Evolutionary conservation across 768 basidiomycete genomes (phyloP).

Genomic region (Austroboletus festivus): DNA sequence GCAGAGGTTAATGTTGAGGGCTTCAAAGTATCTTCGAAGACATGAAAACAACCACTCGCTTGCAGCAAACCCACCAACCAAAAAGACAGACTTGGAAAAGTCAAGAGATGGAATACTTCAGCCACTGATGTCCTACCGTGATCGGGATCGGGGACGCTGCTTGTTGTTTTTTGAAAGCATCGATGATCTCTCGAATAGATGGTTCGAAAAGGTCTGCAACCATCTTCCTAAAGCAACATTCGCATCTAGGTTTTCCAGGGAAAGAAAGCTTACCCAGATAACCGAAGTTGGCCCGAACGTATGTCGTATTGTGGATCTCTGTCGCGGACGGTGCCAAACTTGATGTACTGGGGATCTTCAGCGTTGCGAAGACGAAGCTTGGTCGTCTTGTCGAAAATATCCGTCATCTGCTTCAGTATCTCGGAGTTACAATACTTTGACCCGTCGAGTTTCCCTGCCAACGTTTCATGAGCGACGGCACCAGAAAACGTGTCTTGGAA

Average conservation of each 20-base stretch:
- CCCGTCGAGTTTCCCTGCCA: conserved; percentile 28
- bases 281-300: conserved; percentile 37
- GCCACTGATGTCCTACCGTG: conserved; percentile 23
- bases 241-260: neutral
- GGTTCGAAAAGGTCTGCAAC: conserved; percentile 44
- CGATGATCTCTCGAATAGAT: conserved; percentile 36
- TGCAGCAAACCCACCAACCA: conserved; percentile 54
- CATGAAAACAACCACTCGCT: conserved; percentile 46
- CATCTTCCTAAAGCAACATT: conserved; percentile 28
- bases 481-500: neutral
- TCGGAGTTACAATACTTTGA: conserved; percentile 32
- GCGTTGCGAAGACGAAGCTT: conserved; percentile 44
- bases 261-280: conserved; percentile 32
- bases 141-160: conserved; percentile 31
- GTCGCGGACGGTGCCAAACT: conserved; percentile 39
- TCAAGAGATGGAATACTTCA: neutral
- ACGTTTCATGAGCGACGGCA: neutral
- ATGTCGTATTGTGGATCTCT: conserved; percentile 39
- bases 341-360: conserved; percentile 38
- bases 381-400: conserved; percentile 37
- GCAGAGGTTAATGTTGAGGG: conserved; percentile 40
- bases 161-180: conserved; percentile 34
- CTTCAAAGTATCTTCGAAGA: conserved; percentile 38
- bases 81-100: conserved; percentile 35
- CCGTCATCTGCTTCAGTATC: conserved; percentile 36